Base-by-base conservation (phyloP, 2,329 filamentous ascomycete genomes). In the Penicillium oxalicum region DNA sequence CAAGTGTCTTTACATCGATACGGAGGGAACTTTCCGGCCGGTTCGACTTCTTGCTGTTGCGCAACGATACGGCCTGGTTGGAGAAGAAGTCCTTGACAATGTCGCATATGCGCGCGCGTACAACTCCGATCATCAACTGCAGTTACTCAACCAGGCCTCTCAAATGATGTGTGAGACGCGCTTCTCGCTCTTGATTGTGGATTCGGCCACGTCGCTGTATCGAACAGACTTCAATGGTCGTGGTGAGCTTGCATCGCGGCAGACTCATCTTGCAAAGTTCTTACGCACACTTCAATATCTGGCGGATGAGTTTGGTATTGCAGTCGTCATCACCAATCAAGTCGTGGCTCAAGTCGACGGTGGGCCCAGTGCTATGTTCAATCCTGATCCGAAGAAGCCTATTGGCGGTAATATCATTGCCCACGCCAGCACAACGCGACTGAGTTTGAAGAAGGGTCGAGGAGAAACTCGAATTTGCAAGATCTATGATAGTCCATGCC, bases 91-190 rank as follows among this genome's bases (percentile, higher is more conserved):
- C 0, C 79, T 98, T 7, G 94, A 98, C 74, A 98, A 98, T 60
- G 91, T 98, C 48, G 94, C 94, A 3, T 98, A 98, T 68, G 94
- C 94, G 43, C 86, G 93, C 51, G 93, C 93, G 8, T 98, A 98
- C 76, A 98, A 98, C 69, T 97, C 91, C 0, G 93, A 98, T 58
- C 93, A 98, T 70, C 93, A 98, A 69, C 80, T 98, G 44, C 89
- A 95, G 67, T 79, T 98, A 6, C 82, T 98, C 53, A 93, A 93
- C 62, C 91, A 97, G 69, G 94, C 93, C 3, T 87, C 93, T 2
- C 84, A 90, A 53, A 98, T 98, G 93, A 98, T 98, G 94, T 96
- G 91, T 49, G 94, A 98, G 74, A 98, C 93, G 0, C 84, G 93
- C 4, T 98, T 98, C 70, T 97, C 93, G 3, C 79, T 98, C 7